Base-by-base conservation (phyloP, 768 basidiomycete species). In the Leccinum obscurum region DNA sequence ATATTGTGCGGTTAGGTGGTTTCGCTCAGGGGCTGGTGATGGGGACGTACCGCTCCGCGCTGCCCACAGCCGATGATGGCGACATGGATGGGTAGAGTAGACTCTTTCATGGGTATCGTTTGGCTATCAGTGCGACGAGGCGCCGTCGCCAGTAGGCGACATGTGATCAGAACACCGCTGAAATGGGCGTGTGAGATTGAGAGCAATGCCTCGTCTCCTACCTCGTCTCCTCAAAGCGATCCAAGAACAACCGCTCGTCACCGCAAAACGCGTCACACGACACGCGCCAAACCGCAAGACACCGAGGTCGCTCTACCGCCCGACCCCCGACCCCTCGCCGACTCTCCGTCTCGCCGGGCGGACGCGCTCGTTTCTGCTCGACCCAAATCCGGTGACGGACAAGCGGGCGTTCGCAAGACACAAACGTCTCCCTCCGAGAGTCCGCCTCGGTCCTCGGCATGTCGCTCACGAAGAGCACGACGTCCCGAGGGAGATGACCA, bases 51-150 rank as follows among this genome's bases (percentile, higher is more conserved):
- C 77, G 80, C 81, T 55, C 93, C 93, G 57, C 93, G 85, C 70
- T 90, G 86, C 6, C 93, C 93, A 66, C 91, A 92, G 20, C 93
- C 93, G 34, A 95, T 73, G 61, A 95, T 77, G 14, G 85, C 92
- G 37, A 95, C 65, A 0, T 90, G 93, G 50, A 93, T 76, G 11
- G 86, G 83, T 20, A 73, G 56, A 13, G 26, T 60, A 15, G 49
- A 15, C 6, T 49, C 46, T 7, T 10, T 57, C 66, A 67, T 75
- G n/a, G 26, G 52, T 52, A 24, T 58, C 61, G 24, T 60, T 54
- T 22, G 50, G 66, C 63, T 68, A 75, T 44, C 39, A 17, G 39
- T 39, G 39, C 39, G 63, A 52, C 53, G 69, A 74, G 50, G 66
- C 13, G 63, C n/a, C 44, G 10, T 17, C 4, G 3, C 3, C 32